Percentiles rank a stretch among this genome's conserved stretches.
phyloP scores from a whole-genome alignment of 1,139 yeast species.

The Cylindricascospora bacillispora region DNA sequence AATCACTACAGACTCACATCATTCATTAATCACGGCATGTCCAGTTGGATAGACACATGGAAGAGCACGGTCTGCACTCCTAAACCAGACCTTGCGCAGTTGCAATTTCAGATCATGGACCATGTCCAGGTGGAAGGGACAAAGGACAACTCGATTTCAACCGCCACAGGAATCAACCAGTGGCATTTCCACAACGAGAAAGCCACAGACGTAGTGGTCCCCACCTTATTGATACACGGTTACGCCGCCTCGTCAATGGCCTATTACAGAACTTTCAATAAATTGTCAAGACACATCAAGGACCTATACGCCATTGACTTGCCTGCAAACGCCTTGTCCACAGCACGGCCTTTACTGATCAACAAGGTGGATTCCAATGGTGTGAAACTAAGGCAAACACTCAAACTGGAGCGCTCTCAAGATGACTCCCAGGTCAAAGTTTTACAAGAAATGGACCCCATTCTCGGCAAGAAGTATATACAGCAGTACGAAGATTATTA shows the following conservation, averaged over 20 bases:
- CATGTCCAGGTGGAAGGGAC: slow-evolving; percentile 9
- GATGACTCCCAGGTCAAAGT: slow-evolving; percentile 3
- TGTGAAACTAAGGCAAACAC: slow-evolving; percentile 10
- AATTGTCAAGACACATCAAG: slow-evolving; percentile 32
- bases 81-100: slow-evolving; percentile 8
- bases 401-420: slow-evolving; percentile 17
- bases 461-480: slow-evolving; percentile 7
- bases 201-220: slow-evolving; percentile 14
- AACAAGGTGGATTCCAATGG: slow-evolving; percentile 6
- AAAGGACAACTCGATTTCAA: too few relatives aligned
- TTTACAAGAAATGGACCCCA: slow-evolving; percentile 2
- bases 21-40: too few relatives aligned
- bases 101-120: slow-evolving; percentile 11
- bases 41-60: too few relatives aligned
- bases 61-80: too few relatives aligned
- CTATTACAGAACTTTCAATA: slow-evolving; percentile 64
- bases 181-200: slow-evolving; percentile 17
- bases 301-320: slow-evolving; percentile 68
- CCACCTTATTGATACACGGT: slow-evolving; percentile 67
- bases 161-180: slow-evolving; percentile 18
- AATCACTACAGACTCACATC: too few relatives aligned
- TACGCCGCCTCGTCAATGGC: slow-evolving; percentile 85
- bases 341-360: slow-evolving; percentile 13
- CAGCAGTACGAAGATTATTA: slow-evolving; percentile 56
- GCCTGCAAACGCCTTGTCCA: slow-evolving; percentile 57